phyloP scores from a whole-genome alignment of 352 stramenopile genomes.

The Phytopythium vexans region DNA sequence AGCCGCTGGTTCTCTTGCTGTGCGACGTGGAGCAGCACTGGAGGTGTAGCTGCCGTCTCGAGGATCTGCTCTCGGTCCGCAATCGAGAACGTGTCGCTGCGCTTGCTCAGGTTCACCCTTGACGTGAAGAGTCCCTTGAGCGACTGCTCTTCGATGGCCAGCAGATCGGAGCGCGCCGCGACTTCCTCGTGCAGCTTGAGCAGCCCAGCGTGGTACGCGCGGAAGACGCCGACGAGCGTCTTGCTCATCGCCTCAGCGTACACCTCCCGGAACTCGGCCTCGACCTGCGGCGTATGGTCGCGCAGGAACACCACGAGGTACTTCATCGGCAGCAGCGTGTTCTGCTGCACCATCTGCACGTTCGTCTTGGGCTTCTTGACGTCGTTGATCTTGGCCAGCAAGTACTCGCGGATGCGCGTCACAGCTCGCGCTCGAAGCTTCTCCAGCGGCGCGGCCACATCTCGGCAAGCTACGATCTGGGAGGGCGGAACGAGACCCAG shows the following conservation, averaged over 20 bases:
- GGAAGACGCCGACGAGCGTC: slow-evolving; percentile 94
- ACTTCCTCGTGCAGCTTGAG: slow-evolving; percentile 94
- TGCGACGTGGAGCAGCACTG: slow-evolving; percentile 95
- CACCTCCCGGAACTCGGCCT: slow-evolving; percentile 93
- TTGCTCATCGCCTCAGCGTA: slow-evolving; percentile 98
- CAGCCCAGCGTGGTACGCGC: slow-evolving; percentile 95
- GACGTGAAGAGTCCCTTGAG: slow-evolving; percentile 84
- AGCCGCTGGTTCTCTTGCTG: slow-evolving; percentile 89
- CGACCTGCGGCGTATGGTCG: slow-evolving; percentile 90
- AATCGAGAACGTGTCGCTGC: slow-evolving; percentile 93
- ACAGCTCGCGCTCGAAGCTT: slow-evolving; percentile 83
- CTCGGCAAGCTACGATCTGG: slow-evolving; percentile 88
- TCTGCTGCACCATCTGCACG: slow-evolving; percentile 98
- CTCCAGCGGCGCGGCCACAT: slow-evolving; percentile 91
- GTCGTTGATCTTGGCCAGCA: slow-evolving; percentile 91
- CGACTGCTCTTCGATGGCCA: slow-evolving; percentile 94
- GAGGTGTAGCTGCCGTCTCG: slow-evolving; percentile 67
- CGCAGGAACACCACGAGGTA: slow-evolving; percentile 95
- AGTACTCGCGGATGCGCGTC: slow-evolving; percentile 88
- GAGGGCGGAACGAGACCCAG: slow-evolving; percentile 42
- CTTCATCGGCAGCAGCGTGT: slow-evolving; percentile 95
- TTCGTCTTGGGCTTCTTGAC: slow-evolving; percentile 98
- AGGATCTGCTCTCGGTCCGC: slow-evolving; percentile 90
- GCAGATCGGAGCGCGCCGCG: slow-evolving; percentile 90
- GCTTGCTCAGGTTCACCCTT: slow-evolving; percentile 94